phyloP scores from a whole-genome alignment of 176 grass and related monocot genomes.

The Bolboschoenus planiculmis region DNA sequence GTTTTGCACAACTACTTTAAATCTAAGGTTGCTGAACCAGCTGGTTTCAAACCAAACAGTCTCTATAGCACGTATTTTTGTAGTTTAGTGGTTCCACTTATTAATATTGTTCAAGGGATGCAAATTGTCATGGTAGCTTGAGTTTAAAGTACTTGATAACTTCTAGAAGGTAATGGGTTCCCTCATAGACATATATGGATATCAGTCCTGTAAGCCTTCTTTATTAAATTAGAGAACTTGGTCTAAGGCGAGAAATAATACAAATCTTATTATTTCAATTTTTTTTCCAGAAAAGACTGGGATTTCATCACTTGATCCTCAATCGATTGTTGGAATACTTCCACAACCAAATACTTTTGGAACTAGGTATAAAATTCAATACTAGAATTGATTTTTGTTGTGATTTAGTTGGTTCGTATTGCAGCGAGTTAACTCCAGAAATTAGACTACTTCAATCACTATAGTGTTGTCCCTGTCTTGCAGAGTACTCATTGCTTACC shows the following conservation, averaged over 20 bases:
- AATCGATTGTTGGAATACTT: constrained; percentile 87
- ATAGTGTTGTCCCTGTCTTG: constrained; percentile 18
- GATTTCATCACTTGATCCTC: constrained; percentile 47
- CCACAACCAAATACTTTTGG: constrained; percentile 62
- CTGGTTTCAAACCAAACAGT: not conserved
- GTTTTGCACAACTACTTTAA: constrained; percentile 9
- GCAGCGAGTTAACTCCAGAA: constrained; percentile 10
- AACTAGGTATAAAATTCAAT: constrained; percentile 43
- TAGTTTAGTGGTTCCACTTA: not conserved
- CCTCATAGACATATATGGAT: not conserved
- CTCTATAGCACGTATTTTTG: not conserved
- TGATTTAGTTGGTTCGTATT: constrained; percentile 5
- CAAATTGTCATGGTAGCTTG: not conserved
- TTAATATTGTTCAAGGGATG: not conserved
- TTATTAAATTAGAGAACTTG: constrained; percentile 1
- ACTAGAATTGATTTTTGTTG: constrained; percentile 18
- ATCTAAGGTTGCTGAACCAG: not conserved
- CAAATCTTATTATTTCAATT: constrained; percentile 14
- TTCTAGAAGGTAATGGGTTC: not conserved
- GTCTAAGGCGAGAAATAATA: constrained; percentile 22
- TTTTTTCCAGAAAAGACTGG: constrained; percentile 50
- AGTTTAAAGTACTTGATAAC: not conserved
- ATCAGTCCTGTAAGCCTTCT: not conserved
- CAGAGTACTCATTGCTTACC: constrained; percentile 84
- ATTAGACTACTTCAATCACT: constrained; percentile 10